These are phyloP conservation scores for Penicillium sp. DNA, from an alignment of 2,329 filamentous ascomycete species.

Conservation along the genomic window DNA sequence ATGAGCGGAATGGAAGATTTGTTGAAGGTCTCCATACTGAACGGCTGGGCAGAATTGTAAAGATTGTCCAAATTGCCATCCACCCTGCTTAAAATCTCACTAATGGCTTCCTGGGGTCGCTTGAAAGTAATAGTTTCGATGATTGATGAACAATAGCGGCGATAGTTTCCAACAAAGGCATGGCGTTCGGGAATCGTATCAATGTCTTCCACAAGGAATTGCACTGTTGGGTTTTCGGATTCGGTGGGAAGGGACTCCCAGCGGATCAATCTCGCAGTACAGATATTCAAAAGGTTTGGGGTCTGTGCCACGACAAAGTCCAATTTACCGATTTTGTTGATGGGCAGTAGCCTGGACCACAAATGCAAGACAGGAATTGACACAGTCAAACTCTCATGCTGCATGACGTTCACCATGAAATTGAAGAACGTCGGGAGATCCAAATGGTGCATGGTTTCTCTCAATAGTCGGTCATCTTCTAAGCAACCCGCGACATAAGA, in stretches of 20 bases:
- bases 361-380: constrained; percentile 90
- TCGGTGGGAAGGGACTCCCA: constrained; percentile 87
- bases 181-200: constrained; percentile 93
- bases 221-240: constrained; percentile 72
- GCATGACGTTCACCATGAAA: constrained; percentile 75
- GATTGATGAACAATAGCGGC: constrained; percentile 82
- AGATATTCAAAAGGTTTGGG: constrained; percentile 75
- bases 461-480: constrained; percentile 69
- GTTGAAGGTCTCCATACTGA: constrained; percentile 47
- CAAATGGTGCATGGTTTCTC: constrained; percentile 57
- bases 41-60: constrained; percentile 71
- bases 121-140: constrained; percentile 84
- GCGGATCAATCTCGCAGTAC: constrained; percentile 77
- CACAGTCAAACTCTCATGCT: constrained; percentile 83
- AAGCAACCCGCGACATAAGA: constrained; percentile 83
- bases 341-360: constrained; percentile 80
- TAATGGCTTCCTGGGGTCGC: constrained; percentile 79
- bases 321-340: constrained; percentile 63
- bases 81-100: constrained; percentile 79
- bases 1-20: constrained; percentile 52
- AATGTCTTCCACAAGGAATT: constrained; percentile 88
- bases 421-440: constrained; percentile 75
- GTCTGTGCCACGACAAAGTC: constrained; percentile 63
- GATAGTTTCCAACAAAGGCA: constrained; percentile 92
- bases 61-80: constrained; percentile 72